These are phyloP conservation scores for Mortierella antarctica DNA, from an alignment of 192 early-diverging fungal species.

Conservation along the genomic window DNA sequence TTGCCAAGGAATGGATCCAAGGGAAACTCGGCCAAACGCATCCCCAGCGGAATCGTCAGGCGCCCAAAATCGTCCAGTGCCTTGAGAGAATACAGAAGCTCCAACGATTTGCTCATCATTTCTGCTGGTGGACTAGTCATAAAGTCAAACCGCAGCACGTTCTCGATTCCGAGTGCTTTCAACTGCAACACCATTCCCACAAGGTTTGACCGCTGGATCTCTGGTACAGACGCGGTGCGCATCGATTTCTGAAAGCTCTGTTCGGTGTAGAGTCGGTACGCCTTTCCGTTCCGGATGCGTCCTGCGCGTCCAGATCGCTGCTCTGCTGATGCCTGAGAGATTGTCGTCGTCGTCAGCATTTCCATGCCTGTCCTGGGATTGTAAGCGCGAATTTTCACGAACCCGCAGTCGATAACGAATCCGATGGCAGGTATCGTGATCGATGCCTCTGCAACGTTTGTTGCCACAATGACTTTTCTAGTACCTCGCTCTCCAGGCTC, in stretches of 20 bases:
- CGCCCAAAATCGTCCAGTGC: constrained; percentile 77
- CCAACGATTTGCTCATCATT: constrained; percentile 75
- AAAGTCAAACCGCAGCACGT: constrained; percentile 83
- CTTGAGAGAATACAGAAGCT: constrained; percentile 79
- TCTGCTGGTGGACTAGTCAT: constrained; percentile 79
- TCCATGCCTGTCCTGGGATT: constrained; percentile 96
- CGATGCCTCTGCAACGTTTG: constrained; percentile 91
- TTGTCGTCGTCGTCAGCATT: constrained; percentile 85
- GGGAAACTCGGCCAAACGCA: constrained; percentile 79
- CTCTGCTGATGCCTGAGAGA: constrained; percentile 93
- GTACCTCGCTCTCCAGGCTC: constrained; percentile 61
- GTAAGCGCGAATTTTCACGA: constrained; percentile 85
- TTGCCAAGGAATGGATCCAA: constrained; percentile 78
- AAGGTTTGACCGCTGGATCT: constrained; percentile 88
- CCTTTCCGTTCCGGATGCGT: constrained; percentile 88
- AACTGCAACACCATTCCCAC: constrained; percentile 76
- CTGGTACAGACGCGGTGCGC: constrained; percentile 88
- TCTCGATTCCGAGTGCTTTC: constrained; percentile 85
- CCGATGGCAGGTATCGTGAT: constrained; percentile 81
- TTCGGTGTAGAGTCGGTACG: constrained; percentile 93
- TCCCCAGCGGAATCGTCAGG: constrained; percentile 77
- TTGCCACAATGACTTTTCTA: constrained; percentile 90
- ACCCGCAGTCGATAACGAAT: constrained; percentile 84
- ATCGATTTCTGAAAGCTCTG: constrained; percentile 81
- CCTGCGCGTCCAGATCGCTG: constrained; percentile 96